phyloP scores from a whole-genome alignment of 805 yeast genomes.

The Cephaloascus fragrans region DNA sequence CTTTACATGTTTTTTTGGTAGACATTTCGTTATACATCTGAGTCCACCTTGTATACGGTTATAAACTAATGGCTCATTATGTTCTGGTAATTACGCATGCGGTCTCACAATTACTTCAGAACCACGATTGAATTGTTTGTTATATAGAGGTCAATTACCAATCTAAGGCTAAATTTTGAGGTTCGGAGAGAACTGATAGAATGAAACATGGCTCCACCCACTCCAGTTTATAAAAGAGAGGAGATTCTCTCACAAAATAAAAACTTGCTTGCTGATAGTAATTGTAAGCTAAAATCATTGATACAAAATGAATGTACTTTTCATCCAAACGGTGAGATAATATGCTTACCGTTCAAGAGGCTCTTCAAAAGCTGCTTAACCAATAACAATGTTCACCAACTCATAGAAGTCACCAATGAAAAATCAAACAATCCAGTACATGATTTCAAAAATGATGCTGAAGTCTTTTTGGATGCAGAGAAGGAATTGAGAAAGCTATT shows the following conservation, averaged over 20 bases:
- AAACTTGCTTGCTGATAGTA: constrained; percentile 2
- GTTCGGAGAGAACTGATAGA: too few relatives aligned
- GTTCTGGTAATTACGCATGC: too few relatives aligned
- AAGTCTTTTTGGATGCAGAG: constrained; percentile 27
- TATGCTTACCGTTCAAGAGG: constrained; percentile 40
- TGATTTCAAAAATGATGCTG: constrained; percentile 11
- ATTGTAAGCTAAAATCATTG: constrained; percentile 25
- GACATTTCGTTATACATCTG: too few relatives aligned
- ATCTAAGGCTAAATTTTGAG: too few relatives aligned
- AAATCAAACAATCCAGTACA: constrained; percentile 16
- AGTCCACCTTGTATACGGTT: too few relatives aligned
- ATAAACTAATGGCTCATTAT: too few relatives aligned
- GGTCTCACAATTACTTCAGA: too few relatives aligned
- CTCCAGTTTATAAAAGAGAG: constrained; percentile 30
- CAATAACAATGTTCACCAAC: constrained; percentile 18
- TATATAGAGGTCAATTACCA: too few relatives aligned
- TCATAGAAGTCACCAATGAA: constrained; percentile 27
- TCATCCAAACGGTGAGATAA: constrained; percentile 24
- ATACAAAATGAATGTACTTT: constrained; percentile 39
- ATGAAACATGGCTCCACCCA: constrained; percentile 32
- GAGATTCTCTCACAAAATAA: constrained; percentile 20
- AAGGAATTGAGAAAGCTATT: constrained; percentile 22
- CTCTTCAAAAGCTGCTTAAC: constrained; percentile 33
- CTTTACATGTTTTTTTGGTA: too few relatives aligned
- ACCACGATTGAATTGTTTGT: too few relatives aligned